Conservation (phyloP, 257 asterid species). For the Hygrophila difformis region DNA sequence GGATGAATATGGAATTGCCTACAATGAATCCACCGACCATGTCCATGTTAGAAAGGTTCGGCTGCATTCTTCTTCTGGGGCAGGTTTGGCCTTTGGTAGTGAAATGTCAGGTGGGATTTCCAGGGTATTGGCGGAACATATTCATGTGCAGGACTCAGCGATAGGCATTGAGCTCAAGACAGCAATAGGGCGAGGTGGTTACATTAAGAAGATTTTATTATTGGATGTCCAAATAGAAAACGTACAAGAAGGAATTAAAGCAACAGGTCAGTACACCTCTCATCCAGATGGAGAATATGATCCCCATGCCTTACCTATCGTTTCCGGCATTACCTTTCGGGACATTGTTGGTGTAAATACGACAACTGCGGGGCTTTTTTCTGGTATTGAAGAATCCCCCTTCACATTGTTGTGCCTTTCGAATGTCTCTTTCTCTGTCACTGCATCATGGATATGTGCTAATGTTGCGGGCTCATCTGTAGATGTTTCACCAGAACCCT, state of each 20-base stretch:
- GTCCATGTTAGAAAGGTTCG: slow-evolving; percentile 38
- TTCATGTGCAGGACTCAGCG: slow-evolving; percentile 37
- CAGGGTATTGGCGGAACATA: slow-evolving; percentile 47
- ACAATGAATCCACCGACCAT: slow-evolving; percentile 41
- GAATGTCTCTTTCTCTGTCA: slow-evolving; percentile 23
- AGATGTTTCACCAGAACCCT: slow-evolving; percentile 56
- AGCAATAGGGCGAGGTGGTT: slow-evolving; percentile 50
- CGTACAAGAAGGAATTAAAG: slow-evolving; percentile 57
- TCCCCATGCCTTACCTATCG: slow-evolving; percentile 48
- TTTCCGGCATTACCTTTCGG: slow-evolving; percentile 32
- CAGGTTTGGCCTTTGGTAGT: slow-evolving; percentile 71
- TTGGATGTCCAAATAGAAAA: slow-evolving; percentile 25
- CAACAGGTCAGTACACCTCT: slow-evolving; percentile 40
- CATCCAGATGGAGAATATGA: slow-evolving; percentile 49
- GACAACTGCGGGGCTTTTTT: slow-evolving; percentile 30
- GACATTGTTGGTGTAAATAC: slow-evolving; percentile 36
- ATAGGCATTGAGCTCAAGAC: slow-evolving; percentile 60
- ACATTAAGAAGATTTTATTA: slow-evolving; percentile 46
- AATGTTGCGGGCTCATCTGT: slow-evolving; percentile 37
- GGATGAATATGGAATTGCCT: slow-evolving; percentile 56
- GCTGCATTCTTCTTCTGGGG: slow-evolving; percentile 59
- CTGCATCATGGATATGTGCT: background rate
- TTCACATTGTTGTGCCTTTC: slow-evolving; percentile 53
- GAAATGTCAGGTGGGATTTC: slow-evolving; percentile 79
- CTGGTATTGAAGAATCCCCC: slow-evolving; percentile 35